These are phyloP conservation scores for Exidia glandulosa DNA, from an alignment of 768 basidiomycete genomes.

Conservation along the genomic window DNA sequence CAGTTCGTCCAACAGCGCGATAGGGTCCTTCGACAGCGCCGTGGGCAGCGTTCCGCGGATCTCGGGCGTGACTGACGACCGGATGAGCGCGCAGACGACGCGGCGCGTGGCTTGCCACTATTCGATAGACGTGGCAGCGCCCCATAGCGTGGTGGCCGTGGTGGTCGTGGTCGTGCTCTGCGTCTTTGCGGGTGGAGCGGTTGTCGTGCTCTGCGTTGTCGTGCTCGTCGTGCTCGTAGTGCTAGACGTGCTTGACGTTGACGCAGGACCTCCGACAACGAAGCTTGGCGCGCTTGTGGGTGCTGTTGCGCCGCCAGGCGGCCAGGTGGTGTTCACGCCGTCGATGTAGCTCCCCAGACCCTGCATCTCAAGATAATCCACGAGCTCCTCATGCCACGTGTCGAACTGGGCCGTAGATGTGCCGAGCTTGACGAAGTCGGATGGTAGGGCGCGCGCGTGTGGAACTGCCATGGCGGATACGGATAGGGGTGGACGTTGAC, in stretches of 20 bases:
- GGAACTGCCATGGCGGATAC: background rate
- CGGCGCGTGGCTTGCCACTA: background rate
- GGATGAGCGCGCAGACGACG: background rate
- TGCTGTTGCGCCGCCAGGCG: no score
- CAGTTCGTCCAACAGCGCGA: background rate
- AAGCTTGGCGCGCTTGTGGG: no score
- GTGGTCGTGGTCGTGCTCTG: no score
- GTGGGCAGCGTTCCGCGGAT: background rate
- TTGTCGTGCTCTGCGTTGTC: background rate
- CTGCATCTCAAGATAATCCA: background rate
- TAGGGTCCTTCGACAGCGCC: background rate
- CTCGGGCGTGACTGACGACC: background rate
- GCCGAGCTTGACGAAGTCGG: background rate
- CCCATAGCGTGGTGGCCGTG: no score
- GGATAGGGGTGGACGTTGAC: background rate
- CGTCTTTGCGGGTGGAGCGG: background rate
- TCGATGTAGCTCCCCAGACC: background rate
- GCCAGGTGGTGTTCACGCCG: background rate
- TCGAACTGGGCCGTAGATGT: background rate
- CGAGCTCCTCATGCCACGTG: background rate
- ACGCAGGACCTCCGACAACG: no score
- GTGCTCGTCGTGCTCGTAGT: background rate
- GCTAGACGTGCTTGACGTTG: background rate
- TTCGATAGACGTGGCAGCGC: background rate
- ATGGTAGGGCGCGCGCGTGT: background rate